Conservation (phyloP, 163 green algal species). For the Chlamydomonas reinhardtii region DNA sequence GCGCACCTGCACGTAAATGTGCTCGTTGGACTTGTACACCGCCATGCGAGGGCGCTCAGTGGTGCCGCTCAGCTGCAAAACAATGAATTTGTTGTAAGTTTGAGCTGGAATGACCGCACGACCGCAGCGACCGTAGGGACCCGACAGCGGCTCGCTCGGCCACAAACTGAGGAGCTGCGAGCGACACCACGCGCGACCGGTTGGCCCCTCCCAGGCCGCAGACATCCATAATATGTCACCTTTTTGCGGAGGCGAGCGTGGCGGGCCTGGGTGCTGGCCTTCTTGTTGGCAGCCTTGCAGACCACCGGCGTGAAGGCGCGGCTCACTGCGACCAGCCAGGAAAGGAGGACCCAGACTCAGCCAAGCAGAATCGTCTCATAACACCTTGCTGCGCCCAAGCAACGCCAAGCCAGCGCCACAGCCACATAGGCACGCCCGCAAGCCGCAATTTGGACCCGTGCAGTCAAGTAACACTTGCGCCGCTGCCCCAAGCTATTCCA, state of each 20-base stretch:
- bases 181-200: neutral
- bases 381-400: neutral
- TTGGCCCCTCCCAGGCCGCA: neutral
- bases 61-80: constrained; percentile 87
- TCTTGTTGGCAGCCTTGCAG: constrained; percentile 40
- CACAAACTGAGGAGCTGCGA: neutral
- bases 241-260: constrained; percentile 80
- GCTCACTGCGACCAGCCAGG: constrained; percentile 29
- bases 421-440: neutral
- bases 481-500: neutral
- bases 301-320: constrained; percentile 57
- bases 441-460: neutral
- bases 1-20: constrained; percentile 97
- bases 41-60: constrained; percentile 91
- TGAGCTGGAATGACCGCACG: neutral
- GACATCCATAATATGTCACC: constrained; percentile 53
- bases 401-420: neutral
- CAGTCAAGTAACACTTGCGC: neutral
- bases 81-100: neutral
- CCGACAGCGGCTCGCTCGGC: no score
- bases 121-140: no score
- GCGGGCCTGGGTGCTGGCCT: constrained; percentile 63
- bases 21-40: constrained; percentile 96
- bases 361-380: neutral
- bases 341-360: neutral